These are phyloP conservation scores for Zasmidium angulare DNA, from an alignment of 2,329 filamentous ascomycete genomes.

Conservation along the genomic window DNA sequence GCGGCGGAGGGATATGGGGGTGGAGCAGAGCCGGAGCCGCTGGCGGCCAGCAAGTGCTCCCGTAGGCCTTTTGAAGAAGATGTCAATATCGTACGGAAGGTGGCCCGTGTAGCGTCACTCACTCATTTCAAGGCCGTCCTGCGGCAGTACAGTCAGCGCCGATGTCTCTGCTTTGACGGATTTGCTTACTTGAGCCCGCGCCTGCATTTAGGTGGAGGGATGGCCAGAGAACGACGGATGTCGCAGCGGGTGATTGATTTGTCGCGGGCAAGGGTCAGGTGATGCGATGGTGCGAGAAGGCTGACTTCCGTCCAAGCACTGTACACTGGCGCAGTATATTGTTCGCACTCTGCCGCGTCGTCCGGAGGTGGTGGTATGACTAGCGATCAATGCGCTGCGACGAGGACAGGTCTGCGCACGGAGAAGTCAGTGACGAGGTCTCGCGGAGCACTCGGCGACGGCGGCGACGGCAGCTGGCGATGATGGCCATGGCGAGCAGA, in stretches of 20 bases:
- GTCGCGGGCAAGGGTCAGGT: not conserved
- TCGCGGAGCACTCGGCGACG: not conserved
- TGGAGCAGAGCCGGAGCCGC: slow-evolving; percentile 38
- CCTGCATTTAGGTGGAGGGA: slow-evolving; percentile 37
- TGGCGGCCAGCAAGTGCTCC: slow-evolving; percentile 61
- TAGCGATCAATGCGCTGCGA: not conserved
- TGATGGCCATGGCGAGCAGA: not conserved
- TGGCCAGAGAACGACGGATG: not conserved
- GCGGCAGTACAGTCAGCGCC: slow-evolving; percentile 18
- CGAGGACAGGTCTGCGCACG: not conserved
- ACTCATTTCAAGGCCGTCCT: slow-evolving; percentile 42
- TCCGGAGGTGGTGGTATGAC: not conserved
- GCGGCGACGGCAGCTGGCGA: not conserved
- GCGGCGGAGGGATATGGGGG: slow-evolving; percentile 41
- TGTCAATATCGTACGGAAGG: slow-evolving; percentile 11
- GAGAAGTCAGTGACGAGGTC: not conserved
- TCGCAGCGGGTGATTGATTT: not conserved
- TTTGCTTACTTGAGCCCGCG: slow-evolving; percentile 56
- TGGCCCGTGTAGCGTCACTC: slow-evolving; percentile 24
- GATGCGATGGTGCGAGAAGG: not conserved
- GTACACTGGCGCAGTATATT: not conserved
- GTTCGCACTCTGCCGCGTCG: not conserved
- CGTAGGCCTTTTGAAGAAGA: slow-evolving; percentile 52
- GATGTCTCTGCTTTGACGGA: too few relatives aligned
- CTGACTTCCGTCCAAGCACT: not conserved